These are phyloP conservation scores for Phytophthora constricta DNA, from an alignment of 352 stramenopile species.

Conservation along the genomic window DNA sequence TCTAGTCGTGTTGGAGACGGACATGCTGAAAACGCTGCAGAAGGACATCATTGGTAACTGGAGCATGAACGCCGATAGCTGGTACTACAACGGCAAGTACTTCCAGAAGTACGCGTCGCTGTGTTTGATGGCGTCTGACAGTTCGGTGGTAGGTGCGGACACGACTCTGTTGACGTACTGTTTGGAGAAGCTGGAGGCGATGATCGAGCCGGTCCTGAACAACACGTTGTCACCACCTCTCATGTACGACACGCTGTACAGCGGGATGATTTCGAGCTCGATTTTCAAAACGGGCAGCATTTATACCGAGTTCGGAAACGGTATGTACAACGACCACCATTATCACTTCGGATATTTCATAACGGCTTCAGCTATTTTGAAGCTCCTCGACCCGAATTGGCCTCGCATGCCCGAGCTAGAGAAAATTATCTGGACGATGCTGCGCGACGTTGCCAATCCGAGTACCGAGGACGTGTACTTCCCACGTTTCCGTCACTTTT, in stretches of 20 bases:
- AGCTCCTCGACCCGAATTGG: slow-evolving; percentile 59
- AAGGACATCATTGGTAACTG: slow-evolving; percentile 54
- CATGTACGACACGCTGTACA: slow-evolving; percentile 66
- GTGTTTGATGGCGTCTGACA: slow-evolving; percentile 60
- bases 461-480: slow-evolving; percentile 54
- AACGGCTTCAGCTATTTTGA: slow-evolving; percentile 57
- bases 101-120: slow-evolving; percentile 76
- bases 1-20: slow-evolving; percentile 32
- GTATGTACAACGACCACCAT: slow-evolving; percentile 79
- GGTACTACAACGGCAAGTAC: slow-evolving; percentile 73
- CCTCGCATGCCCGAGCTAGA: slow-evolving; percentile 51
- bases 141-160: slow-evolving; percentile 45
- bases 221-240: slow-evolving; percentile 54
- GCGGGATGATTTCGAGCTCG: slow-evolving; percentile 48
- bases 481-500: slow-evolving; percentile 67
- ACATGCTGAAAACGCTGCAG: slow-evolving; percentile 42
- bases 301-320: slow-evolving; percentile 69
- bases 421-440: slow-evolving; percentile 52
- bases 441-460: slow-evolving; percentile 68
- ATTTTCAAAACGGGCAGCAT: slow-evolving; percentile 50
- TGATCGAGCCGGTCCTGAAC: slow-evolving; percentile 55
- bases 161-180: slow-evolving; percentile 47
- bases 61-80: slow-evolving; percentile 48
- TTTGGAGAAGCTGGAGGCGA: slow-evolving; percentile 50
- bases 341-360: slow-evolving; percentile 82